Percentiles rank a stretch among this genome's conserved stretches.
These are phyloP conservation scores for Entomortierella lignicola DNA, from an alignment of 192 early-diverging fungal genomes.

Conservation along the genomic window DNA sequence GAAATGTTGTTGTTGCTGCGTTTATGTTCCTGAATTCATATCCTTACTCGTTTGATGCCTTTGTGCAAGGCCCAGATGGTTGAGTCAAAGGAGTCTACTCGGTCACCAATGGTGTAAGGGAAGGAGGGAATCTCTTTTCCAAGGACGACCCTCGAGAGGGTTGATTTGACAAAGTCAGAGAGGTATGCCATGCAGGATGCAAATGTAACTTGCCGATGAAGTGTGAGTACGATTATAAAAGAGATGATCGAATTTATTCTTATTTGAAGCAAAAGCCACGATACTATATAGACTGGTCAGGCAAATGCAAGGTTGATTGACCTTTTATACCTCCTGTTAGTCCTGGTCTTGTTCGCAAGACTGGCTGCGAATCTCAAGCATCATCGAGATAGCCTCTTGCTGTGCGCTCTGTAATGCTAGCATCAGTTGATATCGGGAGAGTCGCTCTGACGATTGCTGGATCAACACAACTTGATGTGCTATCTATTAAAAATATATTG, in stretches of 20 bases:
- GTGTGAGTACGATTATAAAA: not conserved
- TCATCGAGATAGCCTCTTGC: constrained; percentile 8
- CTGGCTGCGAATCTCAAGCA: constrained; percentile 10
- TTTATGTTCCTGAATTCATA: not conserved
- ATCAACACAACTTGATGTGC: constrained; percentile 19
- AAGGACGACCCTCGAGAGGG: constrained; percentile 59
- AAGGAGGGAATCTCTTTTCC: constrained; percentile 73
- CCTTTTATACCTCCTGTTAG: not conserved
- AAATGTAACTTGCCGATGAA: not conserved
- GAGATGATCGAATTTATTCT: not conserved
- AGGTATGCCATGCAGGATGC: constrained; percentile 39
- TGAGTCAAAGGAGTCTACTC: constrained; percentile 66
- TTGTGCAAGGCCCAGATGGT: constrained; percentile 76
- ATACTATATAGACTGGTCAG: no score
- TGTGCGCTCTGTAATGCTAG: constrained; percentile 6
- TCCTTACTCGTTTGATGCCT: constrained; percentile 71
- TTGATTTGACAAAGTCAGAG: constrained; percentile 57
- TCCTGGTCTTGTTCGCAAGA: not conserved
- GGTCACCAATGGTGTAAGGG: constrained; percentile 75
- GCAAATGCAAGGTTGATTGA: no score
- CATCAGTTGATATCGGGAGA: constrained; percentile 6
- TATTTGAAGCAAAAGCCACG: constrained; percentile 1
- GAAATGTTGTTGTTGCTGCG: no score
- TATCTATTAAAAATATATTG: constrained; percentile 9
- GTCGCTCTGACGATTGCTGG: not conserved